Evolutionary conservation across 2,329 filamentous ascomycete genomes (phyloP).

Genomic region (Periconia sp.): DNA sequence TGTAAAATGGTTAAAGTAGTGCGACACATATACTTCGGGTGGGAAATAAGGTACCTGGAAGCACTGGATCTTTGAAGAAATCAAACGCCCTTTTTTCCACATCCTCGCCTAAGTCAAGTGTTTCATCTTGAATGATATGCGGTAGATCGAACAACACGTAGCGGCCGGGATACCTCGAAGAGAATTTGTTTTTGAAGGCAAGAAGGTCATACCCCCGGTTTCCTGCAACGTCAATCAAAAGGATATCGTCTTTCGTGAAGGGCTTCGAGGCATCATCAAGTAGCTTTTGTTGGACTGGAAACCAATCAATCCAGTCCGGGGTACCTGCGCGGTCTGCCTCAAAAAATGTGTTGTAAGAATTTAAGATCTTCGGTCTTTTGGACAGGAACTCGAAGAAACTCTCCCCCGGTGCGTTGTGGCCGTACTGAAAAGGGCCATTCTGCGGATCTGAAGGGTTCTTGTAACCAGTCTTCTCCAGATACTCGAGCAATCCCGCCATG

Average conservation of each 20-base stretch:
- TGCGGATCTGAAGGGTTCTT: slow-evolving; percentile 20
- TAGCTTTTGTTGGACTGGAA: slow-evolving; percentile 2
- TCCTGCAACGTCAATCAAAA: slow-evolving; percentile 12
- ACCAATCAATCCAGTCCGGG: slow-evolving; percentile 7
- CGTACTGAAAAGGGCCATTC: slow-evolving; percentile 24
- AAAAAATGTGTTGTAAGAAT: slow-evolving; percentile 6
- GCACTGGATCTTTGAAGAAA: slow-evolving; percentile 23
- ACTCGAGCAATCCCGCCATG: slow-evolving; percentile 18
- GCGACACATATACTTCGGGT: background rate
- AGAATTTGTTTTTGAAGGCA: slow-evolving; percentile 5
- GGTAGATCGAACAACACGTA: background rate
- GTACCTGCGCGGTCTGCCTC: slow-evolving; percentile 6
- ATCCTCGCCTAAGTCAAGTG: slow-evolving; percentile 2
- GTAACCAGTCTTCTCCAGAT: slow-evolving; percentile 21
- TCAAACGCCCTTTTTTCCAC: slow-evolving; percentile 15
- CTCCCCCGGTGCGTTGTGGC: background rate
- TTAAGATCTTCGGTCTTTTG: background rate
- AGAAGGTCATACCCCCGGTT: slow-evolving; percentile 10
- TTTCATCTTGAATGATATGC: background rate
- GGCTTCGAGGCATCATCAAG: background rate
- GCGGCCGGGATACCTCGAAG: background rate
- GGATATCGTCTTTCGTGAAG: background rate
- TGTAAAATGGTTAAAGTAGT: background rate
- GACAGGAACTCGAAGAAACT: background rate
- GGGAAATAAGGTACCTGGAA: background rate